Conservation (phyloP, 2,329 filamentous ascomycete species). For the Beauveria pseudobassiana region DNA sequence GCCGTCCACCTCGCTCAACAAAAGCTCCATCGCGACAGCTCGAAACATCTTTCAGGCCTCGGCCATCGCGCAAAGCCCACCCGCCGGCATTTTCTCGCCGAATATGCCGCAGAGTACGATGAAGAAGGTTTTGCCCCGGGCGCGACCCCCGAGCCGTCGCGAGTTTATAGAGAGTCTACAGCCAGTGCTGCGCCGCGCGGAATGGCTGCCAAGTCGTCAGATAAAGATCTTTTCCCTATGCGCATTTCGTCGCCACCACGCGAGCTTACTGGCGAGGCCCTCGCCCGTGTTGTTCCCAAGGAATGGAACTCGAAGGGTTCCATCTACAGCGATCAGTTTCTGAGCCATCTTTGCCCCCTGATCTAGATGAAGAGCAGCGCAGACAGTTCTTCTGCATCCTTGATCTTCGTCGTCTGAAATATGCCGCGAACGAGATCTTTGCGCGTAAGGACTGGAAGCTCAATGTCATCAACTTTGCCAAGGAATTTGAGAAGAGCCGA, state of each 20-base stretch:
- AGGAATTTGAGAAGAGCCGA: slow-evolving; percentile 57
- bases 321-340: slow-evolving; percentile 53
- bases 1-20: slow-evolving; percentile 28
- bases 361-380: slow-evolving; percentile 51
- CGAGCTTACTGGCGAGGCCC: slow-evolving; percentile 46
- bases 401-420: slow-evolving; percentile 53
- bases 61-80: slow-evolving; percentile 25
- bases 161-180: slow-evolving; percentile 36
- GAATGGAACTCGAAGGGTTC: slow-evolving; percentile 44
- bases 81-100: slow-evolving; percentile 35
- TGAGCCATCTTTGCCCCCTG: slow-evolving; percentile 49
- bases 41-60: slow-evolving; percentile 38
- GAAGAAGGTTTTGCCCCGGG: slow-evolving; percentile 39
- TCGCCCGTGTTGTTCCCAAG: slow-evolving; percentile 47
- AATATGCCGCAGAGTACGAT: slow-evolving; percentile 36
- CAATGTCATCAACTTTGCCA: slow-evolving; percentile 55
- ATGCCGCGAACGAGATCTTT: slow-evolving; percentile 54
- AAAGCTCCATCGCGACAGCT: slow-evolving; percentile 27
- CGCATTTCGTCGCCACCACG: slow-evolving; percentile 50
- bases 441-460: slow-evolving; percentile 54
- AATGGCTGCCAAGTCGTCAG: slow-evolving; percentile 40
- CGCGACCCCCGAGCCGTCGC: slow-evolving; percentile 35
- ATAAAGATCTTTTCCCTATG: slow-evolving; percentile 49
- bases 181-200: slow-evolving; percentile 41
- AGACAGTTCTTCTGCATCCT: slow-evolving; percentile 58